Evolutionary conservation across 2,329 filamentous ascomycete genomes (phyloP).

Genomic region (Claviceps digitariae): DNA sequence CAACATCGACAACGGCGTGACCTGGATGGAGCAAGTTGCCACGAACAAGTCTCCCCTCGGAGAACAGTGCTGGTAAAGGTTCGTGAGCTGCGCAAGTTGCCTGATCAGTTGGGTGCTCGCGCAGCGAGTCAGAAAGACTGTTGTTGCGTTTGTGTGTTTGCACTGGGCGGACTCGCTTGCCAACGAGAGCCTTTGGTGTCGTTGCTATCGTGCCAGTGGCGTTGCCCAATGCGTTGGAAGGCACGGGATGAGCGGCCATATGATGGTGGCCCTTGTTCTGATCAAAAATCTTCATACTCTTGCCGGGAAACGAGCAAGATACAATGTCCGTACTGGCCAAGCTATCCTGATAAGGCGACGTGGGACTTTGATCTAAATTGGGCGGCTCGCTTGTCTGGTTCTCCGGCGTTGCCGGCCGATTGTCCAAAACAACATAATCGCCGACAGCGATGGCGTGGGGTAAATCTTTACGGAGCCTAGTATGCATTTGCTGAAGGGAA

Average conservation of each 20-base stretch:
- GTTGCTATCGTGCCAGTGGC: constrained; percentile 38
- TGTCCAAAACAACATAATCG: constrained; percentile 31
- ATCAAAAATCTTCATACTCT: constrained; percentile 28
- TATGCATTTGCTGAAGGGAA: neutral
- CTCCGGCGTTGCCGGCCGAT: constrained; percentile 36
- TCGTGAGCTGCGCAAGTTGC: constrained; percentile 40
- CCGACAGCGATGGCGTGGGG: constrained; percentile 30
- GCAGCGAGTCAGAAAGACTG: constrained; percentile 73
- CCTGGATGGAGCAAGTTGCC: constrained; percentile 74
- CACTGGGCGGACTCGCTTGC: constrained; percentile 44
- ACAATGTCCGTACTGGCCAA: constrained; percentile 46
- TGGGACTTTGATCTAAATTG: constrained; percentile 10
- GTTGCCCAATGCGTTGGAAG: constrained; percentile 34
- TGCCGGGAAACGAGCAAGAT: constrained; percentile 50
- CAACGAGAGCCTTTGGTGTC: constrained; percentile 43
- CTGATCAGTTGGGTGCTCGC: constrained; percentile 49
- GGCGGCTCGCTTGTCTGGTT: constrained; percentile 14
- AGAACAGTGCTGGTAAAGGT: constrained; percentile 48
- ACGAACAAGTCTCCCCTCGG: constrained; percentile 73
- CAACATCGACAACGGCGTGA: constrained; percentile 63
- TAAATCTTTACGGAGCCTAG: constrained; percentile 31
- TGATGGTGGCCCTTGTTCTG: constrained; percentile 27
- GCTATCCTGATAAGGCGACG: constrained; percentile 36
- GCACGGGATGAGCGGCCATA: constrained; percentile 41
- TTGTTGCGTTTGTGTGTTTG: constrained; percentile 68